Percentiles rank a stretch among this genome's conserved stretches.
phyloP scores from a whole-genome alignment of 257 asterid genomes.

The Lithospermum erythrorhizon region DNA sequence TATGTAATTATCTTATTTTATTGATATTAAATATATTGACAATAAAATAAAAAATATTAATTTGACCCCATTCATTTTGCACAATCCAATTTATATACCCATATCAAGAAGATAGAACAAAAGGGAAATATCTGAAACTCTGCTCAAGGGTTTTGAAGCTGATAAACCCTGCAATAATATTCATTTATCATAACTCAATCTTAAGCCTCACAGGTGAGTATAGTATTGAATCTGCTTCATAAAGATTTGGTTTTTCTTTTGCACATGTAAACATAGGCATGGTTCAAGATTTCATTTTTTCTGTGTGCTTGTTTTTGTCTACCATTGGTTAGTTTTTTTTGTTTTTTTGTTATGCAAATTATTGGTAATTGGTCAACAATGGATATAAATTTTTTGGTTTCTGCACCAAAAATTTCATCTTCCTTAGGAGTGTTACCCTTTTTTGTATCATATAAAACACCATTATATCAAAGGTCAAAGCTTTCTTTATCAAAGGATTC shows the following conservation, averaged over 20 bases:
- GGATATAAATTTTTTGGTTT: constrained; percentile 49
- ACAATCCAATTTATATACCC: neutral
- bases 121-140: neutral
- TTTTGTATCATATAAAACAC: constrained; percentile 31
- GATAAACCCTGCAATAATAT: constrained; percentile 43
- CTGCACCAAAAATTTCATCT: constrained; percentile 40
- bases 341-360: constrained; percentile 11
- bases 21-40: no score
- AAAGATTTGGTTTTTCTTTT: neutral
- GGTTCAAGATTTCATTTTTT: constrained; percentile 4
- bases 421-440: constrained; percentile 39
- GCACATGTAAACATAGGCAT: neutral
- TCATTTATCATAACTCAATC: constrained; percentile 1
- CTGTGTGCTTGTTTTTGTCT: constrained; percentile 11
- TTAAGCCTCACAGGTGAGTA: constrained; percentile 24
- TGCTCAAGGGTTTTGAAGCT: constrained; percentile 29
- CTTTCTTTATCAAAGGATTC: constrained; percentile 16
- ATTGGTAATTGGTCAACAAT: constrained; percentile 20
- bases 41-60: no score
- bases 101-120: constrained; percentile 4
- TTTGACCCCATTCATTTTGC: no score
- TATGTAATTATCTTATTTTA: no score
- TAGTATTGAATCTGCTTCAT: constrained; percentile 12
- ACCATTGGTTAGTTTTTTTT: neutral
- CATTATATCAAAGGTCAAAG: constrained; percentile 31